Evolutionary conservation across 768 basidiomycete species (phyloP).

Genomic region (Leucogyrophana mollusca): DNA sequence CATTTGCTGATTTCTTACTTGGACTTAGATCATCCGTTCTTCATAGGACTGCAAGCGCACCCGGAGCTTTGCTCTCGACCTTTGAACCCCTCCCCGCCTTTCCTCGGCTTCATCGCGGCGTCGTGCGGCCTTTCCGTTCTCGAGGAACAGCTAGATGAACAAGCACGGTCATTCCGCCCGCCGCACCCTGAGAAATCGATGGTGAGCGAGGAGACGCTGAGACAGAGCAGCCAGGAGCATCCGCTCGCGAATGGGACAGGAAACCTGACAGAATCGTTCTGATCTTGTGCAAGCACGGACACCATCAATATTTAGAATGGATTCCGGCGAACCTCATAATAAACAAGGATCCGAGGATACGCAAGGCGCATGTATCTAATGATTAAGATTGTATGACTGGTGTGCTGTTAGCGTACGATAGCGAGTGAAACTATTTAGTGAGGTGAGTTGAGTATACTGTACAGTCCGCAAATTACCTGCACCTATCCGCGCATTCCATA

Average conservation of each 20-base stretch:
- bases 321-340: no score
- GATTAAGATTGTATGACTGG: no score
- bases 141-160: slow-evolving; percentile 69
- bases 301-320: no score
- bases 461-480: no score
- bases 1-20: not conserved
- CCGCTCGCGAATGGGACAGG: slow-evolving; percentile 19
- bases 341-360: no score
- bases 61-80: slow-evolving; percentile 99
- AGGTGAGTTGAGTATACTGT: no score
- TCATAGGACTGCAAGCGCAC: slow-evolving; percentile 92
- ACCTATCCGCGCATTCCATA: no score
- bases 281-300: no score
- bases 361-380: no score
- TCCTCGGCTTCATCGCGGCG: slow-evolving; percentile 94
- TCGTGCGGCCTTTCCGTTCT: slow-evolving; percentile 56
- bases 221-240: slow-evolving; percentile 31
- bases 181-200: slow-evolving; percentile 77
- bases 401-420: no score
- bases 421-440: no score
- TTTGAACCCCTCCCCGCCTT: slow-evolving; percentile 94
- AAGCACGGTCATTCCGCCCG: slow-evolving; percentile 59
- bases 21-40: slow-evolving; percentile 83
- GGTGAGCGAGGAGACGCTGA: slow-evolving; percentile 64
- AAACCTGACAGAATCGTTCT: slow-evolving; percentile 14